These are phyloP conservation scores for Cyberlindnera meyerae DNA, from an alignment of 805 yeast species.

Conservation along the genomic window DNA sequence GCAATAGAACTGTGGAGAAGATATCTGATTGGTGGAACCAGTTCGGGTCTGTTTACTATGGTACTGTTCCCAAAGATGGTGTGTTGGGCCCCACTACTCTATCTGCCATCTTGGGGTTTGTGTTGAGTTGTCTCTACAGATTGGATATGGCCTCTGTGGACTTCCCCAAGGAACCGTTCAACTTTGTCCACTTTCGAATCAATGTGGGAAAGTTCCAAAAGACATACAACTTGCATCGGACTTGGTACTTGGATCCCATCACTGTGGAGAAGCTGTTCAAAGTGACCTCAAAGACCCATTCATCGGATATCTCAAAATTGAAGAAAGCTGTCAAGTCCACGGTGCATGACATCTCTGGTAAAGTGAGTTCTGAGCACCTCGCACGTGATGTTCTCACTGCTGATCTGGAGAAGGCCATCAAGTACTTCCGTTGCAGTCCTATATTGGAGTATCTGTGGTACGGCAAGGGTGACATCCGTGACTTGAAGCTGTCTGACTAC, in stretches of 20 bases:
- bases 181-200: constrained; percentile 59
- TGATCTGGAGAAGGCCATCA: constrained; percentile 30
- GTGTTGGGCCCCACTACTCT: constrained; percentile 62
- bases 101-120: constrained; percentile 74
- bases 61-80: constrained; percentile 42
- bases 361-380: constrained; percentile 30
- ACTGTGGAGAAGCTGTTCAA: constrained; percentile 47
- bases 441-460: constrained; percentile 41
- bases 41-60: constrained; percentile 49
- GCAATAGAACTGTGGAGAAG: constrained; percentile 72
- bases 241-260: constrained; percentile 49
- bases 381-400: constrained; percentile 36
- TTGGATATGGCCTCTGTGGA: constrained; percentile 55
- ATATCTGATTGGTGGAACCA: constrained; percentile 77
- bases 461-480: constrained; percentile 42
- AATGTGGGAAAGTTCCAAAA: constrained; percentile 78
- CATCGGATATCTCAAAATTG: constrained; percentile 43
- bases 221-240: constrained; percentile 48
- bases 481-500: constrained; percentile 25
- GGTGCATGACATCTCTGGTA: constrained; percentile 58
- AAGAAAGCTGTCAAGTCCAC: constrained; percentile 68
- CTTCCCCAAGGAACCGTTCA: constrained; percentile 82
- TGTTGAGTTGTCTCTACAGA: constrained; percentile 60
- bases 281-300: constrained; percentile 41
- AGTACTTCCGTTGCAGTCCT: constrained; percentile 28